A percentile compares a stretch with the other conserved stretches of the same genome.
Evolutionary conservation across 208 protist genomes (phyloP).

Genomic region (Leishmania mexicana): DNA sequence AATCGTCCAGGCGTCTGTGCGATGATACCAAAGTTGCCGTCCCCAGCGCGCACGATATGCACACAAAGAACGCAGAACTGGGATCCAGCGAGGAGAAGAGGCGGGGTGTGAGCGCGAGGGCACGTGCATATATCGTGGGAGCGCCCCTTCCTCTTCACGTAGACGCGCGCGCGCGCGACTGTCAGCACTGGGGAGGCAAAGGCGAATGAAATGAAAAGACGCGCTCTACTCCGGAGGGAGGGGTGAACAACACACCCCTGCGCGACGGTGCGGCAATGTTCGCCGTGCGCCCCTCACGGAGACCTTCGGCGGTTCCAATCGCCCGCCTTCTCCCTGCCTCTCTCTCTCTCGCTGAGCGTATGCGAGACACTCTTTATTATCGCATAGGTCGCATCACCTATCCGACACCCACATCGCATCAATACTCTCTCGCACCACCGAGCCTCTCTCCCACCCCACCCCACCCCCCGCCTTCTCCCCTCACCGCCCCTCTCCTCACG

Average conservation of each 20-base stretch:
- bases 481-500: neutral
- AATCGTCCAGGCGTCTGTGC: neutral
- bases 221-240: no score
- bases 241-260: neutral
- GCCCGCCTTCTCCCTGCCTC: neutral
- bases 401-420: neutral
- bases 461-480: neutral
- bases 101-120: neutral
- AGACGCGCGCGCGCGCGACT: neutral
- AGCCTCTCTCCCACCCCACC: neutral
- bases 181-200: neutral
- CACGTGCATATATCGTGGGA: neutral
- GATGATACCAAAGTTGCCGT: neutral
- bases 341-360: neutral
- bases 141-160: neutral
- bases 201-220: neutral
- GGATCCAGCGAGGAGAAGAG: neutral
- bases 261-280: neutral
- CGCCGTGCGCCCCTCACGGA: neutral
- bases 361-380: neutral
- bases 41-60: neutral
- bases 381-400: neutral
- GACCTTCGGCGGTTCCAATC: neutral
- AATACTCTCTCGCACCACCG: neutral
- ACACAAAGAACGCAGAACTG: neutral